A percentile compares a stretch with the other conserved stretches of the same genome.
These are phyloP conservation scores for Neobulgaria alba DNA, from an alignment of 2,329 filamentous ascomycete species.

Conservation along the genomic window DNA sequence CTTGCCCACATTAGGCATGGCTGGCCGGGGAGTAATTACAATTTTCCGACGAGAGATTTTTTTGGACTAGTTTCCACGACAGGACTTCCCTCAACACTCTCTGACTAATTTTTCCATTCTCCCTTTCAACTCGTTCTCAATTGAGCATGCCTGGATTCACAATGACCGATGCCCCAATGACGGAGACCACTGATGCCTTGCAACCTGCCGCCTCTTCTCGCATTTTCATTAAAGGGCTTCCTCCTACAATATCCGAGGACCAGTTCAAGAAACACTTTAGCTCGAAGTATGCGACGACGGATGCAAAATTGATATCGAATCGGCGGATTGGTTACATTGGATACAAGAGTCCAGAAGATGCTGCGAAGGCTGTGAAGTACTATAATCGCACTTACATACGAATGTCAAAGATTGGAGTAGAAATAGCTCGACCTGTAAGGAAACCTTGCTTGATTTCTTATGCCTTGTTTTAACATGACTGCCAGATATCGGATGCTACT, in stretches of 20 bases:
- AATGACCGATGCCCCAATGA: too few species aligned
- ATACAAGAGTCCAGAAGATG: constrained; percentile 76
- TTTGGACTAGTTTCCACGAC: too few species aligned
- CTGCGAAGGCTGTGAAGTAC: constrained; percentile 78
- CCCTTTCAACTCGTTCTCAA: too few species aligned
- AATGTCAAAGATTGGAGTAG: constrained; percentile 88
- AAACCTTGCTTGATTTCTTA: not conserved
- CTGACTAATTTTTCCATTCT: too few species aligned
- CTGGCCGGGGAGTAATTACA: too few species aligned
- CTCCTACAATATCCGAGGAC: constrained; percentile 74
- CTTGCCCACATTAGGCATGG: too few species aligned
- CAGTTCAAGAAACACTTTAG: constrained; percentile 88
- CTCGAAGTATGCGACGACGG: constrained; percentile 67
- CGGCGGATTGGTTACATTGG: constrained; percentile 93
- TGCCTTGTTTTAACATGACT: not conserved
- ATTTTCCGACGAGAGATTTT: too few species aligned
- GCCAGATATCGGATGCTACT: constrained; percentile 30
- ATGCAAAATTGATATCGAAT: constrained; percentile 83
- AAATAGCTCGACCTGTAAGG: constrained; percentile 73
- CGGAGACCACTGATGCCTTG: too few species aligned
- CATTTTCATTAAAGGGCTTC: constrained; percentile 74
- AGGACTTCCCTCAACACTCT: too few species aligned
- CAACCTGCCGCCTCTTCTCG: constrained; percentile 54
- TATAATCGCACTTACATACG: constrained; percentile 94
- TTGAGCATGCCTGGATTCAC: too few species aligned